Percentiles rank a stretch among this genome's conserved stretches.
These are phyloP conservation scores for Phytophthora fragariae DNA, from an alignment of 352 stramenopile species.

Conservation along the genomic window DNA sequence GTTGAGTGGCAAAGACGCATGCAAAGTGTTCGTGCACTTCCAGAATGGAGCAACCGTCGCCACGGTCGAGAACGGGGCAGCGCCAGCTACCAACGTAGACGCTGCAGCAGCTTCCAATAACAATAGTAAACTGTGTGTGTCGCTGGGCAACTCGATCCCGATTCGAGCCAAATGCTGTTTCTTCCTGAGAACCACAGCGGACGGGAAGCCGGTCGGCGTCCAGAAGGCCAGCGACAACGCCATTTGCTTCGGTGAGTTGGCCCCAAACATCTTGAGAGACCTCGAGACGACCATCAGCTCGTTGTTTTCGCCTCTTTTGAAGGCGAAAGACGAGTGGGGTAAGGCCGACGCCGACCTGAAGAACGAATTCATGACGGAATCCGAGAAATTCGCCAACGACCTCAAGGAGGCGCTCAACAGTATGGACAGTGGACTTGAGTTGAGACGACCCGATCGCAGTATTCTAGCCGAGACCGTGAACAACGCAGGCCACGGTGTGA, in stretches of 20 bases:
- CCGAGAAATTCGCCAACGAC: conserved; percentile 94
- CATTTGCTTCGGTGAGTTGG: conserved; percentile 87
- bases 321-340: conserved; percentile 95
- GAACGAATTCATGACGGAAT: conserved; percentile 94
- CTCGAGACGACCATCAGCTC: conserved; percentile 82
- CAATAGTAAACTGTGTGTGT: conserved; percentile 70
- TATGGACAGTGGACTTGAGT: conserved; percentile 95
- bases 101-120: conserved; percentile 24
- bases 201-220: conserved; percentile 78
- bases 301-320: conserved; percentile 94
- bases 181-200: conserved; percentile 73
- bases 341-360: conserved; percentile 94
- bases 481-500: conserved; percentile 46
- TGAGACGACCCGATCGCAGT: conserved; percentile 88
- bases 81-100: conserved; percentile 1
- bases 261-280: conserved; percentile 82
- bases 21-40: conserved; percentile 85
- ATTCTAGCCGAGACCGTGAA: conserved; percentile 66
- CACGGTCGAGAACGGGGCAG: conserved; percentile 18
- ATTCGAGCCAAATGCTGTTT: conserved; percentile 88
- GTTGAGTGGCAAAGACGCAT: conserved; percentile 70
- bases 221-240: conserved; percentile 81
- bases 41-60: conserved; percentile 26
- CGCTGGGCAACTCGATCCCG: conserved; percentile 69
- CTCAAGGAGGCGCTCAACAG: conserved; percentile 96